Conservation (phyloP, 768 basidiomycete species). For the Jaapia argillacea region DNA sequence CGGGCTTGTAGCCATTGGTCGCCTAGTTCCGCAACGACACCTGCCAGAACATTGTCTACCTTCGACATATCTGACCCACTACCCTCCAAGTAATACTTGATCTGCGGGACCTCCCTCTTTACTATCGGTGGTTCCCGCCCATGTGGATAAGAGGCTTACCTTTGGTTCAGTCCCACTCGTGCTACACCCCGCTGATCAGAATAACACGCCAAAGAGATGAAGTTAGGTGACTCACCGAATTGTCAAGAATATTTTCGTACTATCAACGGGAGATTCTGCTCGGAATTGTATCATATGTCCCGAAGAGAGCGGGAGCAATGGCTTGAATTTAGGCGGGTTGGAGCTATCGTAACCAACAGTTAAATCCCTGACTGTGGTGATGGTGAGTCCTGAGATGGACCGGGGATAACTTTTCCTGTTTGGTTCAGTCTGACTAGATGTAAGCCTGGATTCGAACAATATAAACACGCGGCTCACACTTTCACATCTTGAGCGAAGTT, state of each 20-base stretch:
- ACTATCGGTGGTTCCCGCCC: no score
- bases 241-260: constrained; percentile 54
- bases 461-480: no score
- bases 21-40: constrained; percentile 51
- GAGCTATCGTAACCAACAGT: constrained; percentile 71
- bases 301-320: constrained; percentile 58
- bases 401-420: constrained; percentile 38
- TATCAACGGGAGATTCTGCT: constrained; percentile 31
- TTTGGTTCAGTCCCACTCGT: constrained; percentile 91
- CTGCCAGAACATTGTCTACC: constrained; percentile 39
- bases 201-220: background rate
- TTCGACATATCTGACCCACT: constrained; percentile 39
- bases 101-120: constrained; percentile 24
- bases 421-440: constrained; percentile 7
- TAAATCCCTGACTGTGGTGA: constrained; percentile 63
- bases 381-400: constrained; percentile 45
- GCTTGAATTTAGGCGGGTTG: constrained; percentile 55
- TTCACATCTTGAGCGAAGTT: no score
- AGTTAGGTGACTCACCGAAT: constrained; percentile 36
- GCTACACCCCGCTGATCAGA: constrained; percentile 24
- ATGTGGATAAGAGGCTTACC: constrained; percentile 39
- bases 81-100: constrained; percentile 88
- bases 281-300: constrained; percentile 84
- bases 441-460: constrained; percentile 1
- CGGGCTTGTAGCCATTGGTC: constrained; percentile 60